Conservation (phyloP, 2,329 filamentous ascomycete genomes). For the Fusarium incarnatum region DNA sequence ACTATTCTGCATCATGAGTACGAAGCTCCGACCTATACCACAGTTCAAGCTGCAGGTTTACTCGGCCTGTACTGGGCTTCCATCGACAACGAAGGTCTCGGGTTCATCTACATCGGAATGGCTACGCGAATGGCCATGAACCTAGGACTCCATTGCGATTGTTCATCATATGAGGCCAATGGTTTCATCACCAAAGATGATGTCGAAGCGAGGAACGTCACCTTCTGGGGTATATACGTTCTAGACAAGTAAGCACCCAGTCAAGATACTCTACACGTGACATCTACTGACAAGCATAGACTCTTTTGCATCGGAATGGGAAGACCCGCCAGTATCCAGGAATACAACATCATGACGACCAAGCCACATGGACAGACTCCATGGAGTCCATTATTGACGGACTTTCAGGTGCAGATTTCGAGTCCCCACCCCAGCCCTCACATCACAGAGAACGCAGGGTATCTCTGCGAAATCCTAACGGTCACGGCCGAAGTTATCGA, state of each 20-base stretch:
- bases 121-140: constrained; percentile 16
- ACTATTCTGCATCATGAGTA: constrained; percentile 8
- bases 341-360: constrained; percentile 10
- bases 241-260: not conserved
- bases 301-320: constrained; percentile 11
- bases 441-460: not conserved
- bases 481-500: constrained; percentile 9
- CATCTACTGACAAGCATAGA: not conserved
- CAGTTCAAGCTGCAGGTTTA: constrained; percentile 2
- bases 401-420: not conserved
- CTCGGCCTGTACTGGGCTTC: not conserved
- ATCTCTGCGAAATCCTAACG: constrained; percentile 6
- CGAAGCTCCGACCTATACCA: not conserved
- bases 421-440: not conserved
- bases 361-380: not conserved
- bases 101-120: constrained; percentile 16
- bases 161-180: not conserved
- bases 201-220: constrained; percentile 5
- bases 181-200: not conserved
- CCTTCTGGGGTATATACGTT: constrained; percentile 15
- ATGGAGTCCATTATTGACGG: not conserved
- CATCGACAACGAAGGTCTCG: constrained; percentile 4
- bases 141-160: constrained; percentile 7
- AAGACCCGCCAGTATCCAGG: not conserved
- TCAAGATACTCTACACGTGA: not conserved